phyloP scores from a whole-genome alignment of 164 flowering plant genomes.

The Kalanchoe fedtschenkoi region DNA sequence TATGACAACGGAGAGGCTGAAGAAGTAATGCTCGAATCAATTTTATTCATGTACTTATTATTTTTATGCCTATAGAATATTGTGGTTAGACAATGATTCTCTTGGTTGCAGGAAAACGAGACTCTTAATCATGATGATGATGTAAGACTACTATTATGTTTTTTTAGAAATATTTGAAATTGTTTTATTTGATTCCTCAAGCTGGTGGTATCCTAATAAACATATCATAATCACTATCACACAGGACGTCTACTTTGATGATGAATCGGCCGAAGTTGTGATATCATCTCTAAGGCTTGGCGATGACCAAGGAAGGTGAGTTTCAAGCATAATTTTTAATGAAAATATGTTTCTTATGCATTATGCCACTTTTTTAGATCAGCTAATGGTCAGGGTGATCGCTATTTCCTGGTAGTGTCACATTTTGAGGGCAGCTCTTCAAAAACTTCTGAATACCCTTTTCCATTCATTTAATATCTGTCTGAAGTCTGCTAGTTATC shows the following conservation, averaged over 20 bases:
- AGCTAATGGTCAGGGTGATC: not conserved
- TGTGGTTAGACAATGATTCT: not conserved
- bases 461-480: not conserved
- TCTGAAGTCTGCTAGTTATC: not conserved
- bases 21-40: slow-evolving; percentile 38
- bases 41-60: not conserved
- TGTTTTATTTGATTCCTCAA: not conserved
- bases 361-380: too few relatives aligned
- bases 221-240: slow-evolving; percentile 7
- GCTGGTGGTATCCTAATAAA: not conserved
- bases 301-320: slow-evolving; percentile 89
- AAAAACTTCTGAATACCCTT: not conserved
- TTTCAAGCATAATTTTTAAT: not conserved
- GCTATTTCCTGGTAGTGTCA: not conserved
- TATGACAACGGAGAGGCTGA: slow-evolving; percentile 69
- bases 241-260: slow-evolving; percentile 94
- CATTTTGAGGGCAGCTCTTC: not conserved
- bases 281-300: slow-evolving; percentile 91
- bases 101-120: slow-evolving; percentile 50
- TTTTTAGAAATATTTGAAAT: not conserved
- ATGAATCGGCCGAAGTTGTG: slow-evolving; percentile 97
- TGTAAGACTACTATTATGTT: slow-evolving; percentile 26
- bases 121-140: slow-evolving; percentile 82
- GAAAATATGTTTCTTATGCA: not conserved
- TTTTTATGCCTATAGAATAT: not conserved